These are phyloP conservation scores for Cucumis hystrix DNA, from an alignment of 306 rosid genomes.

Conservation along the genomic window DNA sequence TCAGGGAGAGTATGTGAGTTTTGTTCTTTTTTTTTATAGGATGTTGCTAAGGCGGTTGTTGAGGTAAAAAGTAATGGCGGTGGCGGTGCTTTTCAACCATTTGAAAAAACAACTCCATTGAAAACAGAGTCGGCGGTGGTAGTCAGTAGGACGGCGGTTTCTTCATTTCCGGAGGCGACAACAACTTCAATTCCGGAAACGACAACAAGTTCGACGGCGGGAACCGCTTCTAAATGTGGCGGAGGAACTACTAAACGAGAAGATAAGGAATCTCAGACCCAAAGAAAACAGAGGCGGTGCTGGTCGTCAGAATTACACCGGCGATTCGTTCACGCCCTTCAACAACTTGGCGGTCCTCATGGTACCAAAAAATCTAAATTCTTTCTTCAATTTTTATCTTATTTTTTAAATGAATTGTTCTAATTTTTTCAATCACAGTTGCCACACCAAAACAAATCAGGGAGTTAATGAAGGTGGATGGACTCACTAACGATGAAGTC, in stretches of 20 bases:
- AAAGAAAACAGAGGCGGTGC: slow-evolving; percentile 66
- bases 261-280: slow-evolving; percentile 45
- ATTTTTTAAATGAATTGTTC: neutral
- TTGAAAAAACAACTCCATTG: slow-evolving; percentile 25
- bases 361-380: slow-evolving; percentile 15
- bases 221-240: slow-evolving; percentile 11
- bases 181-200: slow-evolving; percentile 22
- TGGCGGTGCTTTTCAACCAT: slow-evolving; percentile 82
- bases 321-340: slow-evolving; percentile 68
- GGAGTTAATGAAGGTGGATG: slow-evolving; percentile 56
- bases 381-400: neutral
- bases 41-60: slow-evolving; percentile 42
- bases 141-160: neutral
- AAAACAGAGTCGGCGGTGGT: slow-evolving; percentile 18
- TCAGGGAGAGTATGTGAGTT: neutral
- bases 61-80: slow-evolving; percentile 69
- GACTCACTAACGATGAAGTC: slow-evolving; percentile 60
- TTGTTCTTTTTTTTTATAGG: neutral
- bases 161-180: slow-evolving; percentile 14
- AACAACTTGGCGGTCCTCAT: slow-evolving; percentile 81
- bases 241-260: slow-evolving; percentile 25
- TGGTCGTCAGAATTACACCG: slow-evolving; percentile 93
- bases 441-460: slow-evolving; percentile 64
- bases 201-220: slow-evolving; percentile 39
- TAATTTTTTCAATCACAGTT: slow-evolving; percentile 15